A percentile compares a stretch with the other conserved stretches of the same genome.
phyloP scores from a whole-genome alignment of 2,329 filamentous ascomycete genomes.

The Sarocladium strictum region DNA sequence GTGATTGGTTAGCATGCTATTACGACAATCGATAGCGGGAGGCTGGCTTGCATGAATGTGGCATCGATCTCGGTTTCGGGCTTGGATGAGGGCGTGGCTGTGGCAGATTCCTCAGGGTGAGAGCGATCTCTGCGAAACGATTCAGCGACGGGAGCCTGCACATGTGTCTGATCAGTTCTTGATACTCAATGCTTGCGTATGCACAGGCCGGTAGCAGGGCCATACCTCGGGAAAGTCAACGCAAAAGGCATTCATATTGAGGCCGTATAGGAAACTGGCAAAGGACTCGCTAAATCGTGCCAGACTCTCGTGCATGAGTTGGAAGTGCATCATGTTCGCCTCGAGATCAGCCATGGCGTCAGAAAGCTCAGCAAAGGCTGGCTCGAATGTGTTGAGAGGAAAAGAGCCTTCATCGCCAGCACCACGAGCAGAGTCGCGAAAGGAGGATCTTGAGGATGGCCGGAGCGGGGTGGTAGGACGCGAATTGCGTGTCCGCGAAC shows the following conservation, averaged over 20 bases:
- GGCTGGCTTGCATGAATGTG: conserved; percentile 67
- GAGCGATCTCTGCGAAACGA: conserved; percentile 68
- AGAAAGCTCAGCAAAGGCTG: conserved; percentile 85
- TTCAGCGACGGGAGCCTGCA: conserved; percentile 74
- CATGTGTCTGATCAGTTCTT: neutral
- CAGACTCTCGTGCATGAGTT: conserved; percentile 93
- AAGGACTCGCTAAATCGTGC: conserved; percentile 94
- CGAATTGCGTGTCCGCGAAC: conserved; percentile 59
- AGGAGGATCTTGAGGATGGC: conserved; percentile 80
- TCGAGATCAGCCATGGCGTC: conserved; percentile 95
- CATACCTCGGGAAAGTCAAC: conserved; percentile 90
- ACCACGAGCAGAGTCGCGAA: conserved; percentile 67
- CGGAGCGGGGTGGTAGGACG: conserved; percentile 89
- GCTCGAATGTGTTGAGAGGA: conserved; percentile 78
- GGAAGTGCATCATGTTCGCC: conserved; percentile 95
- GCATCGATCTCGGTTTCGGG: conserved; percentile 57
- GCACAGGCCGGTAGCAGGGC: neutral
- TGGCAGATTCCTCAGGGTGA: conserved; percentile 40
- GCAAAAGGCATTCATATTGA: conserved; percentile 99
- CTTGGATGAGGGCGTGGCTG: conserved; percentile 14
- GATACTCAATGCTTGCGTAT: too few species aligned
- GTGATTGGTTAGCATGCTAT: conserved; percentile 15
- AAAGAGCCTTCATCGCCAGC: conserved; percentile 47
- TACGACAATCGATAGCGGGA: neutral
- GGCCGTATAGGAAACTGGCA: conserved; percentile 85